These are phyloP conservation scores for Lactarius akahatsu DNA, from an alignment of 768 basidiomycete species.

Conservation along the genomic window DNA sequence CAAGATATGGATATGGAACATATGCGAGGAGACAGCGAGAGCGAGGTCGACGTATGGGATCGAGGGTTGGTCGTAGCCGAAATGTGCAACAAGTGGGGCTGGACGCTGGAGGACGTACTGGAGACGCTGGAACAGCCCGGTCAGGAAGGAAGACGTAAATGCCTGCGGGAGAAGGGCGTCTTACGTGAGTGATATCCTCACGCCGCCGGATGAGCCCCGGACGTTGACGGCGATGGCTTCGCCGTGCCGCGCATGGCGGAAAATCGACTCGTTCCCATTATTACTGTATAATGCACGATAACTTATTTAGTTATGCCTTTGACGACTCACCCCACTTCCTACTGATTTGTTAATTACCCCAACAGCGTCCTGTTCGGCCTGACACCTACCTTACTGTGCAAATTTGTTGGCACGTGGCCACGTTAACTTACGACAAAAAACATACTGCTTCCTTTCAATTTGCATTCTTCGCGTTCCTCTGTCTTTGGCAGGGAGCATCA, in stretches of 20 bases:
- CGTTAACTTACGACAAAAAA: constrained; percentile 9
- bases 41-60: constrained; percentile 21
- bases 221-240: constrained; percentile 19
- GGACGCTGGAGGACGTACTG: constrained; percentile 27
- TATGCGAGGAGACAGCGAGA: constrained; percentile 24
- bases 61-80: constrained; percentile 26
- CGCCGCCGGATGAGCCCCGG: constrained; percentile 10
- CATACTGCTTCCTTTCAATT: constrained; percentile 9
- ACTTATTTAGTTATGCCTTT: constrained; percentile 22
- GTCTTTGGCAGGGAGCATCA: constrained; percentile 12
- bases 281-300: constrained; percentile 19
- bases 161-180: constrained; percentile 26
- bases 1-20: constrained; percentile 26
- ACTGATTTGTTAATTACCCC: constrained; percentile 13
- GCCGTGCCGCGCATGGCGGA: constrained; percentile 29
- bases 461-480: background rate
- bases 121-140: constrained; percentile 26
- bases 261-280: constrained; percentile 26
- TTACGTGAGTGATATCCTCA: constrained; percentile 27
- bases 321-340: constrained; percentile 15
- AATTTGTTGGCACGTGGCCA: constrained; percentile 11
- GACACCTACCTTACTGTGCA: constrained; percentile 3
- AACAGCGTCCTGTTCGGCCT: background rate
- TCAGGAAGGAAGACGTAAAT: constrained; percentile 28
- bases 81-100: constrained; percentile 27